phyloP scores from a whole-genome alignment of 164 flowering plant genomes.

The Tetrastigma voinierianum region DNA sequence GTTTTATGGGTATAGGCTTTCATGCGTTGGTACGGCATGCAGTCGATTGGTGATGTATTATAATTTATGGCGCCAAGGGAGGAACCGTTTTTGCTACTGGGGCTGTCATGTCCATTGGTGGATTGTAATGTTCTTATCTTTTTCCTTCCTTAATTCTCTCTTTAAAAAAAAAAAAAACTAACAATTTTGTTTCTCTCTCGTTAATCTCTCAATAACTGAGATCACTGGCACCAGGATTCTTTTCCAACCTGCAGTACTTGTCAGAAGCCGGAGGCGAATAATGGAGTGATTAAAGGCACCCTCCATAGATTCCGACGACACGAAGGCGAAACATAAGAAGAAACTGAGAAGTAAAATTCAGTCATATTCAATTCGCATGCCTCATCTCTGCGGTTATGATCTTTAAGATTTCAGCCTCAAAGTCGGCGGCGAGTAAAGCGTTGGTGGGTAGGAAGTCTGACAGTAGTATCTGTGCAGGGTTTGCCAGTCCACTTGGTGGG shows the following conservation, averaged over 20 bases:
- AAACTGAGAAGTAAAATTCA: slow-evolving; percentile 60
- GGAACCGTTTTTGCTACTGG: slow-evolving; percentile 83
- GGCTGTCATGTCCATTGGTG: slow-evolving; percentile 64
- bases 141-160: background rate
- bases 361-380: slow-evolving; percentile 63
- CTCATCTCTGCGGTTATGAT: slow-evolving; percentile 67
- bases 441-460: slow-evolving; percentile 88
- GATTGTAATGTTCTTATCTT: slow-evolving; percentile 51
- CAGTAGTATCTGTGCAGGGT: too few species aligned
- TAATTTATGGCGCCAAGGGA: slow-evolving; percentile 60
- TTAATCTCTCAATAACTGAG: slow-evolving; percentile 26
- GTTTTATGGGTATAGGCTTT: slow-evolving; percentile 75
- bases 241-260: slow-evolving; percentile 71
- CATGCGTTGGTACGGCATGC: slow-evolving; percentile 71
- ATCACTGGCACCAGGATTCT: slow-evolving; percentile 64
- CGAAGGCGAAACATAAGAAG: slow-evolving; percentile 51
- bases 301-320: slow-evolving; percentile 74
- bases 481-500: too few species aligned
- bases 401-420: slow-evolving; percentile 49
- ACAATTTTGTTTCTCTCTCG: too few species aligned
- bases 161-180: too few species aligned
- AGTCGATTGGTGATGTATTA: slow-evolving; percentile 77
- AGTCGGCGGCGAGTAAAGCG: slow-evolving; percentile 74
- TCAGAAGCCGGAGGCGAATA: slow-evolving; percentile 73
- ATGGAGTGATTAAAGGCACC: slow-evolving; percentile 63